Base-by-base conservation (phyloP, 179 eudicot genomes). In the Heliamphora ciliata region DNA sequence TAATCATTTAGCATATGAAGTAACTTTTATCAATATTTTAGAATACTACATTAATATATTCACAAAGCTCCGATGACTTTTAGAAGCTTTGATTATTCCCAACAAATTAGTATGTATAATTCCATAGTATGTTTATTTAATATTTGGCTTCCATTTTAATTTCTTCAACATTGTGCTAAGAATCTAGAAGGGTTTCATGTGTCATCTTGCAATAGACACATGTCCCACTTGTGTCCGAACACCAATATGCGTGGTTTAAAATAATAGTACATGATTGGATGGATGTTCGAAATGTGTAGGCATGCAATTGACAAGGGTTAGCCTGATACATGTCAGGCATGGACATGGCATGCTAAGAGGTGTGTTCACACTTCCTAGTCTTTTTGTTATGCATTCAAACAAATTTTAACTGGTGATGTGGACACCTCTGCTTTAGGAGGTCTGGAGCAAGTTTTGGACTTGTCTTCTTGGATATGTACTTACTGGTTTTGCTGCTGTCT, bases 371-470 rank as follows among this genome's bases (percentile, higher is more conserved):
- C 40, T 31, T 10, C 9, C 15, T 71, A 48, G 55, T 47, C 24
- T 48, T 17, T 17, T 71, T 71, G 1, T 14, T 71, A 21, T 71
- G 56, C n/a, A 48, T 71, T 47, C 24, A 71, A 10, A 47, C 8
- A 70, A 47, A 70, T 47, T 70, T 70, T 14, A 5, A 47, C 52
- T 15, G 6, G 6, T 54, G 9, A 54, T 15, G 55, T 70, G 52
- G 74, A 47, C 58, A 11, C 56, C 44, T 77, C 24, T 55, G 31
- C 14, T 40, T 58, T 47, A 59, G 60, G 40, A 48, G 50, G 60
- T 65, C 48, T 66, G 40, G 11, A 79, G 81, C 48, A 48, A 18
- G 15, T 8, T 63, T 65, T 79, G 72, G 51, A 79, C 73, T 63
- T 31, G 10, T 17, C 4, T 77, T 8, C 48, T 31, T 31, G 40